A percentile compares a stretch with the other conserved stretches of the same genome.
Evolutionary conservation across 192 early-diverging fungal genomes (phyloP).

Genomic region (Mortierella antarctica): DNA sequence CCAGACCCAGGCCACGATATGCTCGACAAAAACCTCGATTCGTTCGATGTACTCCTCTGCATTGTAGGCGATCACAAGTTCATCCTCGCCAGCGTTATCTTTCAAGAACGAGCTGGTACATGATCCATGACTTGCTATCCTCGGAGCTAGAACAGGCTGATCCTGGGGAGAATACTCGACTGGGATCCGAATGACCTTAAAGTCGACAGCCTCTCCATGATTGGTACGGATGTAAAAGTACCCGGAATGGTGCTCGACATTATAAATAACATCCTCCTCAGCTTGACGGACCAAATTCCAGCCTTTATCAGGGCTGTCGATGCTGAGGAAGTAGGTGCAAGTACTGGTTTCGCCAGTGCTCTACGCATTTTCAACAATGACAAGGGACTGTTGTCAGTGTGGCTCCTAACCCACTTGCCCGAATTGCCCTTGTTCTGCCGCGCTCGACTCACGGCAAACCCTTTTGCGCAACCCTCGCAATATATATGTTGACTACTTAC

Average conservation of each 20-base stretch:
- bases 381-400: neutral
- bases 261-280: constrained; percentile 30
- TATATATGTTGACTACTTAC: constrained; percentile 1
- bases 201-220: constrained; percentile 17
- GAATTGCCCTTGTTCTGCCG: too few species aligned
- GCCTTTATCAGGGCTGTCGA: constrained; percentile 22
- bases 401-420: neutral
- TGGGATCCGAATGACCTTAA: constrained; percentile 36
- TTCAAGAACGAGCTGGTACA: neutral
- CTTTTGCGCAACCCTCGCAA: too few species aligned
- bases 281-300: constrained; percentile 28
- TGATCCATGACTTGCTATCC: too few species aligned
- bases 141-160: neutral
- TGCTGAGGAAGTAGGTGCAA: constrained; percentile 22
- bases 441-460: too few species aligned
- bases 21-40: constrained; percentile 43
- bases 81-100: neutral
- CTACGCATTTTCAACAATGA: constrained; percentile 5
- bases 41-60: constrained; percentile 20
- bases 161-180: neutral
- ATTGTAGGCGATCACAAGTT: constrained; percentile 23
- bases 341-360: constrained; percentile 30
- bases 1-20: constrained; percentile 46
- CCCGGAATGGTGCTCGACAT: constrained; percentile 47
- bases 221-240: constrained; percentile 43